These are phyloP conservation scores for Penicillium paxilli DNA, from an alignment of 495 filamentous ascomycete species.

Conservation along the genomic window DNA sequence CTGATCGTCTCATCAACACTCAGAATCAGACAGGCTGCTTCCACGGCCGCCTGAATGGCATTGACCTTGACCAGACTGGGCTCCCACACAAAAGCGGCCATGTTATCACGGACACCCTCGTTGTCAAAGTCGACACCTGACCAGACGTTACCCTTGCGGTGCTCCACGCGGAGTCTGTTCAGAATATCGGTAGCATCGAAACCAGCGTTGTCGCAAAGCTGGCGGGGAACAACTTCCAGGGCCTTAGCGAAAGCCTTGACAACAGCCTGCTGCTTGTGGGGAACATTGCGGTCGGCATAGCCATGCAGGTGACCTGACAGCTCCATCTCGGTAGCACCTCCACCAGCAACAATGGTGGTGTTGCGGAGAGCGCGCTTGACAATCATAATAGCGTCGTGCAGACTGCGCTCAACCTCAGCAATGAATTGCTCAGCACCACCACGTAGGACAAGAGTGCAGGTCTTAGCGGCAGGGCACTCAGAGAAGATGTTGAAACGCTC, in stretches of 20 bases:
- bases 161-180: slow-evolving; percentile 91
- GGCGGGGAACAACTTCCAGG: slow-evolving; percentile 92
- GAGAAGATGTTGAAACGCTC: slow-evolving; percentile 99
- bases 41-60: slow-evolving; percentile 92
- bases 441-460: slow-evolving; percentile 91
- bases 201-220: slow-evolving; percentile 96
- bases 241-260: slow-evolving; percentile 98
- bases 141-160: slow-evolving; percentile 87
- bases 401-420: slow-evolving; percentile 92
- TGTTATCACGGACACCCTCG: slow-evolving; percentile 90
- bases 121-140: slow-evolving; percentile 92
- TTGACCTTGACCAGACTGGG: slow-evolving; percentile 95
- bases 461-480: slow-evolving; percentile 91
- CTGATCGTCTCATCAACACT: slow-evolving; percentile 96
- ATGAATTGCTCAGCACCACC: slow-evolving; percentile 99
- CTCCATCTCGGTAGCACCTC: slow-evolving; percentile 96
- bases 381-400: slow-evolving; percentile 99
- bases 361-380: slow-evolving; percentile 96
- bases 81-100: slow-evolving; percentile 95
- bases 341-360: slow-evolving; percentile 89
- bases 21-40: slow-evolving; percentile 92
- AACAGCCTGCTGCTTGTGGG: slow-evolving; percentile 93
- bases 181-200: slow-evolving; percentile 98
- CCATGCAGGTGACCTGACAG: slow-evolving; percentile 87
- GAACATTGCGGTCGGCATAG: slow-evolving; percentile 87